Evolutionary conservation across 2,329 filamentous ascomycete genomes (phyloP).

Genomic region (Colletotrichum lindemuthianum): DNA sequence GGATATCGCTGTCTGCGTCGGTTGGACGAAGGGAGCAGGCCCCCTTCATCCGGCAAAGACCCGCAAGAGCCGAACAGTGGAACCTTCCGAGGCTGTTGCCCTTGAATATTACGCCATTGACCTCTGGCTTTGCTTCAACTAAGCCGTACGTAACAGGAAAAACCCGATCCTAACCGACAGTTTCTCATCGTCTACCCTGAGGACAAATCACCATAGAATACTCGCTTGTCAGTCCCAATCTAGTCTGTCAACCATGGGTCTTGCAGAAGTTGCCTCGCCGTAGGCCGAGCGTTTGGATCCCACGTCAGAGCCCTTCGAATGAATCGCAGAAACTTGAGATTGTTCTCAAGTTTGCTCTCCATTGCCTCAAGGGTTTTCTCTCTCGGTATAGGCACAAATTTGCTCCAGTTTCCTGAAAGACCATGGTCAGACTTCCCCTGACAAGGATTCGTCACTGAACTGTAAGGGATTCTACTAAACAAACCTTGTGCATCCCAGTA

Average conservation of each 20-base stretch:
- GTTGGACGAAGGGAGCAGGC: slow-evolving; percentile 1
- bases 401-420: slow-evolving; percentile 39
- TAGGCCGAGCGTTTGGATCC: slow-evolving; percentile 38
- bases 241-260: slow-evolving; percentile 39
- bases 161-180: too few species aligned
- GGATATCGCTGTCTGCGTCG: slow-evolving; percentile 18
- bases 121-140: background rate
- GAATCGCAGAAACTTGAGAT: slow-evolving; percentile 21
- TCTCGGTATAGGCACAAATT: slow-evolving; percentile 37
- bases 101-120: too few species aligned
- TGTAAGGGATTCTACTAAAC: background rate
- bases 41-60: slow-evolving; percentile 32
- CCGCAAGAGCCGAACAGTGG: background rate
- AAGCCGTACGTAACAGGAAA: too few species aligned
- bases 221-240: too few species aligned
- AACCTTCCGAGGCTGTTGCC: background rate
- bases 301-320: slow-evolving; percentile 39
- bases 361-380: slow-evolving; percentile 37
- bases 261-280: slow-evolving; percentile 39
- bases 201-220: too few species aligned
- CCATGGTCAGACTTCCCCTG: too few species aligned
- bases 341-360: slow-evolving; percentile 37
- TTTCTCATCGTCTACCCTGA: too few species aligned
- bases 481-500: slow-evolving; percentile 41
- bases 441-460: too few species aligned